Percentiles rank a stretch among this genome's conserved stretches.
Conservation (phyloP, 768 basidiomycete species). For the Boletus subparvulus region DNA sequence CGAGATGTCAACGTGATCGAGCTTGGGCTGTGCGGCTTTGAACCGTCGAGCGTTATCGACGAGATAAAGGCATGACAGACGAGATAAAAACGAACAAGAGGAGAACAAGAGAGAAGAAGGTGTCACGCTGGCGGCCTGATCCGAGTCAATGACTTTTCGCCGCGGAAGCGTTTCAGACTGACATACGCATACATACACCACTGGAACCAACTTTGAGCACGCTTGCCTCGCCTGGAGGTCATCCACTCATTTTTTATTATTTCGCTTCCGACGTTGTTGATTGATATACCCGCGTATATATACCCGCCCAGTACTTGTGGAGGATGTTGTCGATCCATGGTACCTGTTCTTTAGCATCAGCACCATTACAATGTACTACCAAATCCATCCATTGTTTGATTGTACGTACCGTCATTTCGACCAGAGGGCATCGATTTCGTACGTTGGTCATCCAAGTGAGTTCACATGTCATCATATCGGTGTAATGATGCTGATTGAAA, state of each 20-base stretch:
- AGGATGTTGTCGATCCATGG: not conserved
- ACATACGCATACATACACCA: not conserved
- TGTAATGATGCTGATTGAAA: not conserved
- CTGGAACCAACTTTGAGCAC: not conserved
- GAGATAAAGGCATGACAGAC: not conserved
- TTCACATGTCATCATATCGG: too few relatives aligned
- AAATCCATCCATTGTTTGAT: not conserved
- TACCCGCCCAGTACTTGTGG: not conserved
- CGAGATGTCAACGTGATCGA: conserved; percentile 5
- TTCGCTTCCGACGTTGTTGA: not conserved
- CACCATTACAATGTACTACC: not conserved
- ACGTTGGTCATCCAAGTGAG: not conserved
- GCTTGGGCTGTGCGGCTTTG: conserved; percentile 8
- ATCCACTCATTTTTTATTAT: not conserved
- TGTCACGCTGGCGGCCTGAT: not conserved
- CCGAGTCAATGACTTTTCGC: not conserved
- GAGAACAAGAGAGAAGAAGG: not conserved
- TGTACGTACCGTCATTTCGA: not conserved
- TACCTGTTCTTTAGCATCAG: not conserved
- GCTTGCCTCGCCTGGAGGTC: not conserved
- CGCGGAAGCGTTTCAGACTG: too few relatives aligned
- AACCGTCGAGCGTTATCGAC: conserved; percentile 3
- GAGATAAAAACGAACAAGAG: not conserved
- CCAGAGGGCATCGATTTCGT: too few relatives aligned
- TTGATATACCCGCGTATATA: conserved; percentile 2